Percentiles rank a stretch among this genome's conserved stretches.
Evolutionary conservation across 768 basidiomycete species (phyloP).

Genomic region (Paxillus involutus): DNA sequence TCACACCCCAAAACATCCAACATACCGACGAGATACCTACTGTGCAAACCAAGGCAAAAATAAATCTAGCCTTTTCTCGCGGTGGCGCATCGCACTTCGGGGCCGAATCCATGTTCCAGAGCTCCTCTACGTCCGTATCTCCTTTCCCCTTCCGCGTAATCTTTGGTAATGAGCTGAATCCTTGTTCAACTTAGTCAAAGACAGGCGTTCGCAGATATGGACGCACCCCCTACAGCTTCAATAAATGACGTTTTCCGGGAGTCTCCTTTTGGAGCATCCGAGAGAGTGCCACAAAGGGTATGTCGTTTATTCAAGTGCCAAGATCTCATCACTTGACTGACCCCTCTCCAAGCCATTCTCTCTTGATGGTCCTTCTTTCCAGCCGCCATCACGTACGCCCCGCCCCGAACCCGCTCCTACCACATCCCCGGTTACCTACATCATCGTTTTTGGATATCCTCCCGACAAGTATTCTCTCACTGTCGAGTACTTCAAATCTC

Average conservation of each 20-base stretch:
- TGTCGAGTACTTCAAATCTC: slow-evolving; percentile 70
- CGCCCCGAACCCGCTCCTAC: slow-evolving; percentile 28
- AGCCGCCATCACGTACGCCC: slow-evolving; percentile 12
- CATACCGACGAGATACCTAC: slow-evolving; percentile 73
- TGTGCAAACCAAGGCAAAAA: slow-evolving; percentile 78
- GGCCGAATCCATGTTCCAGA: slow-evolving; percentile 84
- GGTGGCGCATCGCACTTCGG: slow-evolving; percentile 73
- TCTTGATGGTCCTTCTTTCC: slow-evolving; percentile 16
- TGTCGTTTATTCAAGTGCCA: neutral
- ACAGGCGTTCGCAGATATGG: slow-evolving; percentile 68
- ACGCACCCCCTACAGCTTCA: slow-evolving; percentile 77
- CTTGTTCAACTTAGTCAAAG: slow-evolving; percentile 43
- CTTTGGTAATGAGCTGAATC: slow-evolving; percentile 5
- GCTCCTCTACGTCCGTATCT: slow-evolving; percentile 35
- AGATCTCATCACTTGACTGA: neutral
- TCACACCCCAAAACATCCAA: slow-evolving; percentile 52
- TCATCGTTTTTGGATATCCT: slow-evolving; percentile 90
- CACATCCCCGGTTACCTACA: slow-evolving; percentile 48
- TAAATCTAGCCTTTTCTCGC: slow-evolving; percentile 67
- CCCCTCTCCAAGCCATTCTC: slow-evolving; percentile 17
- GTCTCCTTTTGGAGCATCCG: slow-evolving; percentile 30
- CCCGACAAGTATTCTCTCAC: slow-evolving; percentile 72
- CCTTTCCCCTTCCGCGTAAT: neutral
- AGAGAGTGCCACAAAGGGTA: slow-evolving; percentile 22
- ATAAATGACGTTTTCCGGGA: slow-evolving; percentile 75